A percentile compares a stretch with the other conserved stretches of the same genome.
Conservation (phyloP, 352 stramenopile species). For the Globisporangium cederbergense region DNA sequence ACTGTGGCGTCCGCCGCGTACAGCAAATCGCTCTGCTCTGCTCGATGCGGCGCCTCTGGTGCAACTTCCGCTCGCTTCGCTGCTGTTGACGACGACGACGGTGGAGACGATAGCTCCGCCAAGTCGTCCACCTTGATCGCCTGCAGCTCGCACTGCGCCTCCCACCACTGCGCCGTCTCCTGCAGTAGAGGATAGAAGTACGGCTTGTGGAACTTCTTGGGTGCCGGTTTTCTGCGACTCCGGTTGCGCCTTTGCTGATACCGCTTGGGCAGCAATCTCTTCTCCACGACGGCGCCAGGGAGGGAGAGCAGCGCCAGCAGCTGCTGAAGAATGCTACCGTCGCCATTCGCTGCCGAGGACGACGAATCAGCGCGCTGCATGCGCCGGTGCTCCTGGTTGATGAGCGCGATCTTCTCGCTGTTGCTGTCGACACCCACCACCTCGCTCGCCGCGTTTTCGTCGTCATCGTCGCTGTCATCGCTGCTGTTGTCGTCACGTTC, state of each 20-base stretch:
- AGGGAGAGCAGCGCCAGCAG: conserved; percentile 9
- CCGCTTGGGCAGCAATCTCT: conserved; percentile 3
- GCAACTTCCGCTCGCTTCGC: background rate
- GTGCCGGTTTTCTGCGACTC: background rate
- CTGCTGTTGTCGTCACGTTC: conserved; percentile 17
- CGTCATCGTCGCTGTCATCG: conserved; percentile 23
- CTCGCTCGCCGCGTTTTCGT: conserved; percentile 2
- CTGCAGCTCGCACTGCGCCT: conserved; percentile 19
- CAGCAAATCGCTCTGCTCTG: background rate
- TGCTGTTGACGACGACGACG: background rate
- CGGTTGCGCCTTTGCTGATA: background rate
- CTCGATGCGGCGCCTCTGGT: background rate
- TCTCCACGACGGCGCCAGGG: conserved; percentile 2
- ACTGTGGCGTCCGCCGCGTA: background rate
- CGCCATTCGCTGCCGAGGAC: no score
- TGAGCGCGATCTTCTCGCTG: conserved; percentile 16
- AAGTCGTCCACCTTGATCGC: conserved; percentile 9
- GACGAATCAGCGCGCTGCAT: conserved; percentile 2
- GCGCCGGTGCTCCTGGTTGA: conserved; percentile 5
- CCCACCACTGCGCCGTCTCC: conserved; percentile 55
- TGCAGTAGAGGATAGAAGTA: conserved; percentile 64
- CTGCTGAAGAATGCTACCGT: background rate
- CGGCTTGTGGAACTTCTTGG: conserved; percentile 49
- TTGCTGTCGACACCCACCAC: conserved; percentile 1
- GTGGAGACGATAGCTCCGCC: background rate